These are phyloP conservation scores for Ceratocystis variospora DNA, from an alignment of 2,329 filamentous ascomycete species.

Conservation along the genomic window DNA sequence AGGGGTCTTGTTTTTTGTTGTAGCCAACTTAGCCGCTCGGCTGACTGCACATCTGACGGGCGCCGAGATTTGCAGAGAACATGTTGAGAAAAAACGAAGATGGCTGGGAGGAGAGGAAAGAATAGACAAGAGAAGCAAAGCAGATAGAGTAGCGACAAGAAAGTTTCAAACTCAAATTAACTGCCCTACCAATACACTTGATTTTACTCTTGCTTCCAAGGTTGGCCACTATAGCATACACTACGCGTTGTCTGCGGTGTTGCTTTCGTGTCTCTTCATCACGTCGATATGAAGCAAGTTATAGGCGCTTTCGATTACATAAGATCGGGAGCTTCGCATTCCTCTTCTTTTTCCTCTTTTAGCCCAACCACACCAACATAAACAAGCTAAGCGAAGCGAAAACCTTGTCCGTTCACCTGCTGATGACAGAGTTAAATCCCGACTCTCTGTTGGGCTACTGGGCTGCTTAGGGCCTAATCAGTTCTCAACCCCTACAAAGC, in stretches of 20 bases:
- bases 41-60: neutral
- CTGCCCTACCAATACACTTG: neutral
- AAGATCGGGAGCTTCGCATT: too few relatives aligned
- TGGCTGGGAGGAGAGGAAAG: neutral
- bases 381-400: too few relatives aligned
- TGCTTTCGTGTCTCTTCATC: too few relatives aligned
- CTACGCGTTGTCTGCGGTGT: too few relatives aligned
- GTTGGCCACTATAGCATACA: too few relatives aligned
- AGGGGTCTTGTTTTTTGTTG: neutral
- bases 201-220: neutral
- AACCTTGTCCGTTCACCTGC: too few relatives aligned
- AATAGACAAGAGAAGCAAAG: neutral
- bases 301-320: too few relatives aligned
- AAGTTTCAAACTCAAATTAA: neutral
- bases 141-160: neutral
- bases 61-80: constrained; percentile 1
- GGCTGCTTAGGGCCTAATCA: neutral
- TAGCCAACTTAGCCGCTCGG: constrained; percentile 1
- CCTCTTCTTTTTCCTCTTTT: too few relatives aligned
- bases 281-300: too few relatives aligned
- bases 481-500: neutral
- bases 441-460: too few relatives aligned
- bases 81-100: neutral
- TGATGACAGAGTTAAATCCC: too few relatives aligned
- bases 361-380: too few relatives aligned